A percentile compares a stretch with the other conserved stretches of the same genome.
phyloP scores from a whole-genome alignment of 1,139 yeast species.

The Suhomyces wounanorum region DNA sequence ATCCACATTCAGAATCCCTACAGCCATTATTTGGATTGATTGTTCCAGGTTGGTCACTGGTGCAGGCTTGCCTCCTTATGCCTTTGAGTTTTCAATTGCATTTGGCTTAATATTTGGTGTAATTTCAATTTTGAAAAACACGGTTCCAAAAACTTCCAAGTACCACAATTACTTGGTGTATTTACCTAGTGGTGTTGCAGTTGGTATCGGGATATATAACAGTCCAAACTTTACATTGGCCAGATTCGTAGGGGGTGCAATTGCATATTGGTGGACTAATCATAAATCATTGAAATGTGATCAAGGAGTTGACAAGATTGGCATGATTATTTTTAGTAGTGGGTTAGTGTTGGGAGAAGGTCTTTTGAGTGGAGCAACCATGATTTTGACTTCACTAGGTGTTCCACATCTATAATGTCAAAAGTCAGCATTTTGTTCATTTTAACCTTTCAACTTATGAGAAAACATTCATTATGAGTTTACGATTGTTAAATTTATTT shows the following conservation, averaged over 20 bases:
- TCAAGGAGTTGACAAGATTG: constrained; percentile 48
- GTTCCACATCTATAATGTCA: constrained; percentile 38
- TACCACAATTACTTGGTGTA: constrained; percentile 51
- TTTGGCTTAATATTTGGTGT: constrained; percentile 71
- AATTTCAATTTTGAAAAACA: constrained; percentile 66
- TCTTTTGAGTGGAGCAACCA: constrained; percentile 74
- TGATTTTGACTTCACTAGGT: constrained; percentile 70
- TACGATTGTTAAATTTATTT: neutral
- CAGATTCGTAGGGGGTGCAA: constrained; percentile 85
- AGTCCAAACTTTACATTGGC: constrained; percentile 93
- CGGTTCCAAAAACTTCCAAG: constrained; percentile 41
- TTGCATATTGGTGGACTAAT: constrained; percentile 62
- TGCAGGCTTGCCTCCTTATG: constrained; percentile 81
- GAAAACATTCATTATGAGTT: neutral
- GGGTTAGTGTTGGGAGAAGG: constrained; percentile 96
- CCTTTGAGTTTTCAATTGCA: constrained; percentile 60
- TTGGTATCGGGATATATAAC: constrained; percentile 94
- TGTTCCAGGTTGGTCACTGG: constrained; percentile 94
- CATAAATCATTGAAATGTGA: constrained; percentile 29
- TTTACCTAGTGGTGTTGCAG: constrained; percentile 94
- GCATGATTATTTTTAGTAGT: constrained; percentile 82
- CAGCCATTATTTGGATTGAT: constrained; percentile 96
- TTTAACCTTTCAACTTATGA: neutral
- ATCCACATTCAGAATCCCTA: constrained; percentile 78
- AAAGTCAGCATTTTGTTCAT: neutral